phyloP scores from a whole-genome alignment of 208 protist genomes.

The Leishmania tropica region DNA sequence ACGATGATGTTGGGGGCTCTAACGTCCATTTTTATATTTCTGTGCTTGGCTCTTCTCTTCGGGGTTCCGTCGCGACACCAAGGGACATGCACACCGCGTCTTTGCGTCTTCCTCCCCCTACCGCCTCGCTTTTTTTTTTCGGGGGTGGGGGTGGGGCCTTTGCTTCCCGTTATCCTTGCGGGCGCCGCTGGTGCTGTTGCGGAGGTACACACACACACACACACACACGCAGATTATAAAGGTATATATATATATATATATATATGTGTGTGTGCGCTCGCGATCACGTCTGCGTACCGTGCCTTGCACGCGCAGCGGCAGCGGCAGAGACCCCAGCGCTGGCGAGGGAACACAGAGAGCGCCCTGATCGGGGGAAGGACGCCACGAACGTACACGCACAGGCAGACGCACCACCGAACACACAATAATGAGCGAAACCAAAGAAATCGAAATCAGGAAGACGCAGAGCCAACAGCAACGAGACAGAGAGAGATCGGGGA shows the following conservation, averaged over 20 bases:
- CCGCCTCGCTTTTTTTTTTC: not conserved
- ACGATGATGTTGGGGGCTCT: conserved; percentile 52
- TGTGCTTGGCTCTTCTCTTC: conserved; percentile 19
- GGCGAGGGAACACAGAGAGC: not conserved
- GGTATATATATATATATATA: too few relatives aligned
- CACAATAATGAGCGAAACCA: not conserved
- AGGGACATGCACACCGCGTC: not conserved
- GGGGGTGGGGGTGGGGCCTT: not conserved
- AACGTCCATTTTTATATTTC: conserved; percentile 28
- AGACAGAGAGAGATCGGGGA: not conserved
- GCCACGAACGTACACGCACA: not conserved
- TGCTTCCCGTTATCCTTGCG: not conserved
- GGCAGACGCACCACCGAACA: not conserved
- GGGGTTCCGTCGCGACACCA: not conserved
- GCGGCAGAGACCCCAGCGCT: not conserved
- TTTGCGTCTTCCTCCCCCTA: not conserved
- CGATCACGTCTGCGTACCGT: not conserved
- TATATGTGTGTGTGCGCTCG: too few relatives aligned
- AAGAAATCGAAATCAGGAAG: not conserved
- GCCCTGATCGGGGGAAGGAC: not conserved
- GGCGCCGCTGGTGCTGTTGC: not conserved
- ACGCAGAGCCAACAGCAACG: not conserved
- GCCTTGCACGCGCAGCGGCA: not conserved
- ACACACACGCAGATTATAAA: too few relatives aligned
- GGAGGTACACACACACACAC: not conserved